A percentile compares a stretch with the other conserved stretches of the same genome.
Evolutionary conservation across 768 basidiomycete species (phyloP).

Genomic region (Antrodiella citrinella): DNA sequence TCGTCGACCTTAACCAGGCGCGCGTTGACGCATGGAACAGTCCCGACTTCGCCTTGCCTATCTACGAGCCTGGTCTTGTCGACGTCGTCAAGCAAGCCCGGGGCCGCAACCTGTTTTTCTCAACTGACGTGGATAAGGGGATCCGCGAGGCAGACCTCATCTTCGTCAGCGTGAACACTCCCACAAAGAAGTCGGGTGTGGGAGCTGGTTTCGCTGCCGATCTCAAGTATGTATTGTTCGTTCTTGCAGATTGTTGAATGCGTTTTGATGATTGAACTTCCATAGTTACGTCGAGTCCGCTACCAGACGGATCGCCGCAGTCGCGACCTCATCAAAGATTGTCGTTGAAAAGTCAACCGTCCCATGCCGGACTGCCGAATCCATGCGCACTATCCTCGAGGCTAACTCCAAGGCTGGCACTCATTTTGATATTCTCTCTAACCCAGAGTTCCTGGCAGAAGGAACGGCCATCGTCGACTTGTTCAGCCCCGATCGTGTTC

Average conservation of each 20-base stretch:
- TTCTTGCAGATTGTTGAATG: slow-evolving; percentile 4
- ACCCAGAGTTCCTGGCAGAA: slow-evolving; percentile 98
- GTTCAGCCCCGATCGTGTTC: slow-evolving; percentile 85
- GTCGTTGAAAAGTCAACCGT: slow-evolving; percentile 99
- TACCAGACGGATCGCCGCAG: slow-evolving; percentile 90
- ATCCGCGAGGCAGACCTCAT: slow-evolving; percentile 95
- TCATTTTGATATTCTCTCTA: slow-evolving; percentile 96
- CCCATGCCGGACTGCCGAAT: slow-evolving; percentile 96
- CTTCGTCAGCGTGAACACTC: slow-evolving; percentile 98
- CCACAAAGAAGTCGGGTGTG: slow-evolving; percentile 96
- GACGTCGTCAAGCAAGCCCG: slow-evolving; percentile 83
- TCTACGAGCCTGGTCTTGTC: slow-evolving; percentile 95
- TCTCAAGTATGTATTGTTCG: slow-evolving; percentile 67
- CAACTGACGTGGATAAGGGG: slow-evolving; percentile 86
- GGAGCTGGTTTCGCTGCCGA: slow-evolving; percentile 98
- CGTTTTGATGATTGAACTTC: slow-evolving; percentile 2
- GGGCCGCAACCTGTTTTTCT: slow-evolving; percentile 96
- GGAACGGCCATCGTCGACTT: slow-evolving; percentile 94
- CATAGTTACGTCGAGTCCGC: slow-evolving; percentile 92
- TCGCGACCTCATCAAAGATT: slow-evolving; percentile 89
- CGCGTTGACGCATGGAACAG: slow-evolving; percentile 98
- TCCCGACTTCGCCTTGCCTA: slow-evolving; percentile 75
- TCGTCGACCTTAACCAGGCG: slow-evolving; percentile 93
- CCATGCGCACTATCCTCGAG: slow-evolving; percentile 98
- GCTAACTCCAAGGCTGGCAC: slow-evolving; percentile 91